phyloP scores from a whole-genome alignment of 2,329 filamentous ascomycete species.

The Tolypocladium cylindrosporum region DNA sequence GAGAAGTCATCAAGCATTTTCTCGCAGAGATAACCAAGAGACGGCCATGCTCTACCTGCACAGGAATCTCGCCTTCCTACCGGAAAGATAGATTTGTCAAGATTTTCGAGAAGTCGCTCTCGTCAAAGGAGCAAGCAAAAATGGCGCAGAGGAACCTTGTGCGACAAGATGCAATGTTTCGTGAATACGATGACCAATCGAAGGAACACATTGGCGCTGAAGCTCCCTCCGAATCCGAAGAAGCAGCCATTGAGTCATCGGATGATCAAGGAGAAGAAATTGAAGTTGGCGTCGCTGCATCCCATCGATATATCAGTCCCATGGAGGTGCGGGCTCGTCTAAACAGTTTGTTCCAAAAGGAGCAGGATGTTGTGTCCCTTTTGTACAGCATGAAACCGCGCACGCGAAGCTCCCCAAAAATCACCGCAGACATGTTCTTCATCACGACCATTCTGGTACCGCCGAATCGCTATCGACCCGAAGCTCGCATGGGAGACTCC shows the following conservation, averaged over 20 bases:
- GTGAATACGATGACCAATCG: conserved; percentile 18
- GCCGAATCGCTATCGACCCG: conserved; percentile 83
- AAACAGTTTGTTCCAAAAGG: conserved; percentile 71
- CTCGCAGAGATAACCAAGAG: conserved; percentile 59
- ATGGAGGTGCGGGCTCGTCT: conserved; percentile 76
- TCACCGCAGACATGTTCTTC: conserved; percentile 91
- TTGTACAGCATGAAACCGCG: conserved; percentile 71
- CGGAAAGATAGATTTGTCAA: conserved; percentile 88
- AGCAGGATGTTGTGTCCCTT: conserved; percentile 73
- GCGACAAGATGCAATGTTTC: conserved; percentile 57
- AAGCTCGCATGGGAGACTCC: conserved; percentile 69
- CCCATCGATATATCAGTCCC: conserved; percentile 69
- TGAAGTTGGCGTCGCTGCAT: conserved; percentile 6
- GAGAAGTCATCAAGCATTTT: conserved; percentile 73
- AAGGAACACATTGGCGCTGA: conserved; percentile 12
- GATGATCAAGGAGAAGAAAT: conserved; percentile 25
- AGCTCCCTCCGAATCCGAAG: conserved; percentile 19
- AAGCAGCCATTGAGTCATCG: conserved; percentile 34
- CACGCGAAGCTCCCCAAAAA: conserved; percentile 43
- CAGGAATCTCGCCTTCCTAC: conserved; percentile 68
- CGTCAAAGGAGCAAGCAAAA: conserved; percentile 61
- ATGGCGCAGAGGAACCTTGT: conserved; percentile 64
- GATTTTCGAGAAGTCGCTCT: conserved; percentile 79
- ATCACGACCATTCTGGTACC: conserved; percentile 77
- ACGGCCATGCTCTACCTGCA: conserved; percentile 57